Evolutionary conservation across 1,139 yeast genomes (phyloP).

Genomic region (Yamadazyma triangularis): DNA sequence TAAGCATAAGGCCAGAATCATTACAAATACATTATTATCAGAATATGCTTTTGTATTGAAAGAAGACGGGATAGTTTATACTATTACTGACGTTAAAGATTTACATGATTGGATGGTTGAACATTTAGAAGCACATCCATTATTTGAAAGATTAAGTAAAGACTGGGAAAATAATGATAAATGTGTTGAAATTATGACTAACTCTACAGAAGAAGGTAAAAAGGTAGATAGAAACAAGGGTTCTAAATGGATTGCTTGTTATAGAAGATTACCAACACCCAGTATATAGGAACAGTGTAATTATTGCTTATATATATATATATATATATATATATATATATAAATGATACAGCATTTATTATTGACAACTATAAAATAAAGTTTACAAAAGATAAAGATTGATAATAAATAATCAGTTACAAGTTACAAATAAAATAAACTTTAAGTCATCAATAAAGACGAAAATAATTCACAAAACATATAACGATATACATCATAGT

Average conservation of each 20-base stretch:
- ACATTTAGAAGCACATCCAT: slow-evolving; percentile 86
- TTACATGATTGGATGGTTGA: slow-evolving; percentile 95
- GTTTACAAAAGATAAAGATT: too few species aligned
- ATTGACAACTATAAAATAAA: too few species aligned
- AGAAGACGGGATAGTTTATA: slow-evolving; percentile 86
- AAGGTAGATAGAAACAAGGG: slow-evolving; percentile 92
- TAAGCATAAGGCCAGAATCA: slow-evolving; percentile 94
- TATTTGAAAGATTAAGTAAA: slow-evolving; percentile 72
- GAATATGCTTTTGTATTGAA: slow-evolving; percentile 89
- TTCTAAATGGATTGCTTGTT: slow-evolving; percentile 83
- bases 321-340: slow-evolving; percentile 2
- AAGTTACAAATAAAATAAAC: too few species aligned
- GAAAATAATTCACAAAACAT: too few species aligned
- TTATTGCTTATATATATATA: not conserved
- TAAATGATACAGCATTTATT: too few species aligned
- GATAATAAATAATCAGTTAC: too few species aligned
- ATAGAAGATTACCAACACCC: slow-evolving; percentile 66
- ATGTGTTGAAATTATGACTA: slow-evolving; percentile 84
- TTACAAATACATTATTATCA: slow-evolving; percentile 79
- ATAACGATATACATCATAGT: too few species aligned
- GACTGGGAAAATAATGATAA: slow-evolving; percentile 78
- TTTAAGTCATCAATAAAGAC: too few species aligned
- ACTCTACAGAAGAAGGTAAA: slow-evolving; percentile 95
- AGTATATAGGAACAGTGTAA: slow-evolving; percentile 11
- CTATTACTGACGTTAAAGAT: slow-evolving; percentile 94